These are phyloP conservation scores for Albifimbria verrucaria DNA, from an alignment of 2,329 filamentous ascomycete genomes.

Conservation along the genomic window DNA sequence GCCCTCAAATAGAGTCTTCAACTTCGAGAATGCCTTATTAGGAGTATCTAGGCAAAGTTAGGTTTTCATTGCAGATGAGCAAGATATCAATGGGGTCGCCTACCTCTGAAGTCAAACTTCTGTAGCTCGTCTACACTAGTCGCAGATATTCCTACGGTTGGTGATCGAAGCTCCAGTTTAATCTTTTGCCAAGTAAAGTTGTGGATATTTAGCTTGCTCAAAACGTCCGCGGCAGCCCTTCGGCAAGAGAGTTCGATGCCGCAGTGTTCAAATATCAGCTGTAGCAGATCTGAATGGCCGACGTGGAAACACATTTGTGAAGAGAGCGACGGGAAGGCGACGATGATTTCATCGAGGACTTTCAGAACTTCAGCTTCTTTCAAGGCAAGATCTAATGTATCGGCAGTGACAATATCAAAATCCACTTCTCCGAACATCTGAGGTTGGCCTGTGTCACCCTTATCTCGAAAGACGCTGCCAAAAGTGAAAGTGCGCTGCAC, in stretches of 20 bases:
- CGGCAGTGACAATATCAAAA: slow-evolving; percentile 89
- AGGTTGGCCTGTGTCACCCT: slow-evolving; percentile 75
- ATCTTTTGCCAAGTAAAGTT: slow-evolving; percentile 82
- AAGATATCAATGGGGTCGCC: slow-evolving; percentile 12
- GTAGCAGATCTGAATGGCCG: slow-evolving; percentile 82
- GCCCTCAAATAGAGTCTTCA: slow-evolving; percentile 59
- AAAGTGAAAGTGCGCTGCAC: slow-evolving; percentile 81
- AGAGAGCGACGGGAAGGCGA: slow-evolving; percentile 72
- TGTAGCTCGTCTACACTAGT: slow-evolving; percentile 89
- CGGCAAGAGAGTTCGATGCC: slow-evolving; percentile 69
- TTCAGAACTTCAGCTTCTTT: slow-evolving; percentile 95
- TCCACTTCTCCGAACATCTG: slow-evolving; percentile 84
- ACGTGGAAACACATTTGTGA: slow-evolving; percentile 83
- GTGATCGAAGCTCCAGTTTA: slow-evolving; percentile 75
- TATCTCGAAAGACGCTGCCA: slow-evolving; percentile 81
- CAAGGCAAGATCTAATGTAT: slow-evolving; percentile 75
- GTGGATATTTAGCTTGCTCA: slow-evolving; percentile 84
- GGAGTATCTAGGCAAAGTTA: slow-evolving; percentile 42
- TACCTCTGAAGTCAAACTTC: slow-evolving; percentile 85
- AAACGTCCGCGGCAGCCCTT: slow-evolving; percentile 71
- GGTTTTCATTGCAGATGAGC: neutral
- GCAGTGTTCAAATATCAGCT: slow-evolving; percentile 87
- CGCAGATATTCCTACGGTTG: slow-evolving; percentile 75
- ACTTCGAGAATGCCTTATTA: slow-evolving; percentile 53
- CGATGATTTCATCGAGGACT: slow-evolving; percentile 86